Conservation (phyloP, 768 basidiomycete species). For the Omphalotus guepiniiformis region DNA sequence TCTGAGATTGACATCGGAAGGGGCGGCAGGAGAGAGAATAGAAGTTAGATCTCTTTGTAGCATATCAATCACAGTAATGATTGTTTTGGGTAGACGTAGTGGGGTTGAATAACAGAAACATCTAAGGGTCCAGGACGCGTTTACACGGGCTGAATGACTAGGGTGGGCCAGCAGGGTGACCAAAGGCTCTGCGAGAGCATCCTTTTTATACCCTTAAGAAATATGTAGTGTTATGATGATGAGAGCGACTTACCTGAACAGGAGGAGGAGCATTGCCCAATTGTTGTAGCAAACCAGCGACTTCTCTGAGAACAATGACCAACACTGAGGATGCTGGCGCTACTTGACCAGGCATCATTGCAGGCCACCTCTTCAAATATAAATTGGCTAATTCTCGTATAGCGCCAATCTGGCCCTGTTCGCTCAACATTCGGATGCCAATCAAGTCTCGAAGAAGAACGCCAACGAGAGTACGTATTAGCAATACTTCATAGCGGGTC, state of each 20-base stretch:
- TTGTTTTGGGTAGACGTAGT: slow-evolving; percentile 73
- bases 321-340: slow-evolving; percentile 67
- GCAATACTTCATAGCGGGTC: slow-evolving; percentile 70
- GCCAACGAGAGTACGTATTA: slow-evolving; percentile 68
- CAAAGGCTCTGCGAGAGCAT: slow-evolving; percentile 81
- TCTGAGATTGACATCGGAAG: slow-evolving; percentile 65
- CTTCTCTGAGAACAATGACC: slow-evolving; percentile 73
- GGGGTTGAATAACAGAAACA: slow-evolving; percentile 92
- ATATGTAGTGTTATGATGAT: too few species aligned
- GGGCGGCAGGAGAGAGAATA: slow-evolving; percentile 66
- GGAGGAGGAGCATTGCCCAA: slow-evolving; percentile 90
- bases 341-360: slow-evolving; percentile 82
- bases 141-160: slow-evolving; percentile 80
- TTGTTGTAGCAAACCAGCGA: slow-evolving; percentile 80
- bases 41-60: slow-evolving; percentile 79
- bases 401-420: slow-evolving; percentile 90
- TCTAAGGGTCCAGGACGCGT: slow-evolving; percentile 81
- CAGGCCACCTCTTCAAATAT: slow-evolving; percentile 90
- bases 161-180: slow-evolving; percentile 84
- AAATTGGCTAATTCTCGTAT: slow-evolving; percentile 79
- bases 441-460: slow-evolving; percentile 83
- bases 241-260: slow-evolving; percentile 59
- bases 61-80: slow-evolving; percentile 73
- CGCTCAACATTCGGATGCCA: slow-evolving; percentile 83
- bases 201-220: too few species aligned